Evolutionary conservation across 768 basidiomycete species (phyloP), one percentile per base, ranked within the genome.

Genomic region (Serendipita sp.): DNA sequence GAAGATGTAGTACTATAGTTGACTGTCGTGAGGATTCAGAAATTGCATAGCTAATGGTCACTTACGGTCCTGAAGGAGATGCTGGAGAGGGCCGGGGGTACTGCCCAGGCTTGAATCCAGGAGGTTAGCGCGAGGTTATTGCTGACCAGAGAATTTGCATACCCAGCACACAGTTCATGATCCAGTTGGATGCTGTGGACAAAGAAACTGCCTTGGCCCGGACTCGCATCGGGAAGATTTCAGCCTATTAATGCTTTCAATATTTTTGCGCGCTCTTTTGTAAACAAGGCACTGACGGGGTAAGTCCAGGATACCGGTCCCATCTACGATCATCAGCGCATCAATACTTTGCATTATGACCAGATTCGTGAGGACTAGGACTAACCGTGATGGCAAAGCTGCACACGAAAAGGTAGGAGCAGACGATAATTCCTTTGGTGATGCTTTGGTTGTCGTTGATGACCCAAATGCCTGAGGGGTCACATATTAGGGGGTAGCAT

Each of bases 51-150:
- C 62, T 44, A 52, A 51, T 62, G 34, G 60, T 82, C 85, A 79
- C 83, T 85, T 15, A 84, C 85, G 5, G 56, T 60, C 36, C 63
- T 65, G 16, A 23, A 70, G 54, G 65, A 51, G 66, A 89, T 87
- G 68, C 68, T 77, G 34, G 80, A 73, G 56, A 89, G 80, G 4
- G 81, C 82, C 0, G 88, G 86, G 0, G 88, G 88, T 1, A 88
- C 86, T 5, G 85, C 85, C 76, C 82, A 88, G 0, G 85, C 85
- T 86, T 86, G 77, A 88, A 87, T 23, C 78, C 71, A 85, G 84
- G 83, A 64, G 67, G 51, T 18, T 28, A 8, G 45, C 28, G 44
- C 32, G 41, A 18, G 45, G 58, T 47, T n/a, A n/a, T 7, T 15
- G 52, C 16, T 10, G 23, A 60, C 7, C 3, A 65, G 38, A 32